A percentile compares a stretch with the other conserved stretches of the same genome.
Evolutionary conservation across 768 basidiomycete species (phyloP).

Genomic region (Serendipita sp.): DNA sequence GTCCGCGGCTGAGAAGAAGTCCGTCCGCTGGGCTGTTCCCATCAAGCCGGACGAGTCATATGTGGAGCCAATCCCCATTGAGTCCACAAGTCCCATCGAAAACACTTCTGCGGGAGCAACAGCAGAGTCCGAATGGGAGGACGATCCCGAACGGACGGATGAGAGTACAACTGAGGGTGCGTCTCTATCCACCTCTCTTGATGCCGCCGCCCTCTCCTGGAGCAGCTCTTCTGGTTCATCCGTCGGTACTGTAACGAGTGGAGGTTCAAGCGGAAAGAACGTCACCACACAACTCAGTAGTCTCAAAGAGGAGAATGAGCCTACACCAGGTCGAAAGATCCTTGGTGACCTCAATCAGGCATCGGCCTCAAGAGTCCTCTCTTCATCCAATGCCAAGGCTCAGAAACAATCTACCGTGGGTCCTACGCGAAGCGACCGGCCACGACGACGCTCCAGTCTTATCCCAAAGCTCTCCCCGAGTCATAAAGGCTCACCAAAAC

Average conservation of each 20-base stretch:
- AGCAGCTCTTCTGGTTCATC: neutral
- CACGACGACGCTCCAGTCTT: slow-evolving; percentile 60
- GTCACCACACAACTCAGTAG: neutral
- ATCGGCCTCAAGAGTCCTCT: slow-evolving; percentile 19
- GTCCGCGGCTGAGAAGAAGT: slow-evolving; percentile 45
- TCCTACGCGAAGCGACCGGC: slow-evolving; percentile 56
- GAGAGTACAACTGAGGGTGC: slow-evolving; percentile 39
- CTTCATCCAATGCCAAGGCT: slow-evolving; percentile 23
- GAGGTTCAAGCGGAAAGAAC: neutral
- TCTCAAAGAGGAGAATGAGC: slow-evolving; percentile 1
- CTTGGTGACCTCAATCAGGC: slow-evolving; percentile 8
- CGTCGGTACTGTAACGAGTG: neutral
- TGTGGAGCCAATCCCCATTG: slow-evolving; percentile 15
- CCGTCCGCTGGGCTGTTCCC: slow-evolving; percentile 80
- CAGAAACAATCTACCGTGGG: slow-evolving; percentile 63
- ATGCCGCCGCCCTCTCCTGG: slow-evolving; percentile 16
- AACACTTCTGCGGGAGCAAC: slow-evolving; percentile 24
- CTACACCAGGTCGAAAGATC: slow-evolving; percentile 1
- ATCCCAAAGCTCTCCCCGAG: slow-evolving; percentile 52
- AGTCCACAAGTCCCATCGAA: slow-evolving; percentile 7
- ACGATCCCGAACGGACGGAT: slow-evolving; percentile 52
- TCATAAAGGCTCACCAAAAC: slow-evolving; percentile 13
- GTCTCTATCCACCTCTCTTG: slow-evolving; percentile 22
- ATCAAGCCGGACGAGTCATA: slow-evolving; percentile 56
- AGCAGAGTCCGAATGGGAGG: slow-evolving; percentile 54